These are phyloP conservation scores for Annulohypoxylon moriforme DNA, from an alignment of 495 filamentous ascomycete genomes.

Conservation along the genomic window DNA sequence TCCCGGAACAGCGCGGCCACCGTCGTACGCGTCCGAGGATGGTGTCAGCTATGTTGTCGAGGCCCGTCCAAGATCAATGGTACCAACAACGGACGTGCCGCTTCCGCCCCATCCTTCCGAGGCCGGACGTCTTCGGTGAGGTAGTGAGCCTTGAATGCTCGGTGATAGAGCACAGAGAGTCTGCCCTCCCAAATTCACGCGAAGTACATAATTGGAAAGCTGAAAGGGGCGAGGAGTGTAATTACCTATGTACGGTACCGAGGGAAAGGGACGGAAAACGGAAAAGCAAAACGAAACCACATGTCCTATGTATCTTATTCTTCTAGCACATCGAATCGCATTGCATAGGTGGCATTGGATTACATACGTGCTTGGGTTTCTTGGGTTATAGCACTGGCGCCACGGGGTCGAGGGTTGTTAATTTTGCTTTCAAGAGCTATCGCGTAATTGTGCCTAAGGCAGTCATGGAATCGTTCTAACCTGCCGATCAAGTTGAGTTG, in stretches of 20 bases:
- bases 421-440: conserved; percentile 16
- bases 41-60: conserved; percentile 75
- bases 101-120: conserved; percentile 61
- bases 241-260: conserved; percentile 11
- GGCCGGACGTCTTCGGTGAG: conserved; percentile 40
- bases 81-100: conserved; percentile 55
- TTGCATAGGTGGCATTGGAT: conserved; percentile 13
- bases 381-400: conserved; percentile 26
- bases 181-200: neutral
- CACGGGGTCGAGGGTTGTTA: conserved; percentile 5
- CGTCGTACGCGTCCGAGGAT: conserved; percentile 78
- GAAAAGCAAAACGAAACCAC: neutral
- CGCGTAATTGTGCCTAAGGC: neutral
- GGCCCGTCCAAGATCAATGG: conserved; percentile 66
- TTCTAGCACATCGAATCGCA: conserved; percentile 1
- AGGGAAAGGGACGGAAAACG: neutral
- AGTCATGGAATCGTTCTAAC: conserved; percentile 3
- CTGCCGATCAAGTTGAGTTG: conserved; percentile 17
- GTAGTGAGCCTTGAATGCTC: conserved; percentile 28
- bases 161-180: conserved; percentile 23
- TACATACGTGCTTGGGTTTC: conserved; percentile 22
- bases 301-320: conserved; percentile 11
- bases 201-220: neutral
- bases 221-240: neutral
- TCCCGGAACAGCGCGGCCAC: conserved; percentile 62